These are phyloP conservation scores for Botrytis tulipae DNA, from an alignment of 2,329 filamentous ascomycete species.

Conservation along the genomic window DNA sequence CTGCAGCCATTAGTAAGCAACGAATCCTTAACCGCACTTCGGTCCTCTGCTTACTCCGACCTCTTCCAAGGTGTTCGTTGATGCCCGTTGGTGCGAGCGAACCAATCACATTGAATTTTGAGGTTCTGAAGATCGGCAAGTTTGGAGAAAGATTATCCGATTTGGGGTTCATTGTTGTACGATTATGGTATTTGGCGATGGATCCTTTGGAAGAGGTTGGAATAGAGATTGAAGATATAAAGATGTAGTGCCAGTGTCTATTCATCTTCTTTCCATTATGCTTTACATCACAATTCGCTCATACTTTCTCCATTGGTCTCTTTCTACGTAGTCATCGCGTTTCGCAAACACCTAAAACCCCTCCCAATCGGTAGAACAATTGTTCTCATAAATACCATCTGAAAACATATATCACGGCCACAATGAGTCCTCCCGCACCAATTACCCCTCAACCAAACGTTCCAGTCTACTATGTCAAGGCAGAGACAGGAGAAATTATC, in stretches of 20 bases:
- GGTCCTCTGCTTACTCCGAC: neutral
- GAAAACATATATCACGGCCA: neutral
- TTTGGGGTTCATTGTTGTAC: neutral
- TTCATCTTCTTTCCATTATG: accelerated
- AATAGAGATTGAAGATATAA: neutral
- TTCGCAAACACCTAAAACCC: too few species aligned
- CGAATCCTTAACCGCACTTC: neutral
- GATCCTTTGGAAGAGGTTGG: neutral
- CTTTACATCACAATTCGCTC: neutral
- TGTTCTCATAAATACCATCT: neutral
- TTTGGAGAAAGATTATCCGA: neutral
- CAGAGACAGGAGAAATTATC: neutral
- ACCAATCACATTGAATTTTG: neutral
- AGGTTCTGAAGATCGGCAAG: accelerated
- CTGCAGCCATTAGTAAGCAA: neutral
- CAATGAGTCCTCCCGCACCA: neutral
- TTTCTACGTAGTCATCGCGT: too few species aligned
- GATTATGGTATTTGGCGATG: neutral
- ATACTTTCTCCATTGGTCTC: neutral
- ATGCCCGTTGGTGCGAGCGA: neutral
- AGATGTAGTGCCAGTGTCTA: neutral
- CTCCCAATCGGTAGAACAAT: neutral
- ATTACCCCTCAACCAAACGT: slow-evolving; percentile 1
- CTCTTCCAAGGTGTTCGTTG: neutral
- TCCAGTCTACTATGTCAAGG: neutral